phyloP scores from a whole-genome alignment of 805 yeast genomes.

The Kluyveromyces wickerhamii region DNA sequence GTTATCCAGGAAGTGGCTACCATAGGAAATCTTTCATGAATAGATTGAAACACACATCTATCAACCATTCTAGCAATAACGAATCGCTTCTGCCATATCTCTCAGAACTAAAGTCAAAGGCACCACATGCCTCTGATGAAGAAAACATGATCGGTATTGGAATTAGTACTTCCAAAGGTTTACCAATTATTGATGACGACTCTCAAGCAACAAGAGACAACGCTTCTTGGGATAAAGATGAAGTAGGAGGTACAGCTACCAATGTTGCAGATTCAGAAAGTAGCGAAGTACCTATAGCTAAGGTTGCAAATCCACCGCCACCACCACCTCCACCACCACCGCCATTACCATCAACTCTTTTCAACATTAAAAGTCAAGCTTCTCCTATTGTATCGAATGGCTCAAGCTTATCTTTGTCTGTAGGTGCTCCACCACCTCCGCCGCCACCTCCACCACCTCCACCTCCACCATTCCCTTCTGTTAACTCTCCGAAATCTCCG shows the following conservation, averaged over 20 bases:
- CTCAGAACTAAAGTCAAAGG: slow-evolving; percentile 19
- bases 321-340: slow-evolving; percentile 11
- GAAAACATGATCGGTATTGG: background rate
- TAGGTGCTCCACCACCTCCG: slow-evolving; percentile 16
- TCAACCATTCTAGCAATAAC: background rate
- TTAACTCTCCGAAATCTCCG: slow-evolving; percentile 12
- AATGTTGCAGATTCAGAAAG: slow-evolving; percentile 1
- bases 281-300: slow-evolving; percentile 2
- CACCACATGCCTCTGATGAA: background rate
- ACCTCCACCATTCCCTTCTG: slow-evolving; percentile 11
- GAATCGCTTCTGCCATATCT: slow-evolving; percentile 12
- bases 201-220: background rate
- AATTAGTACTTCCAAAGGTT: background rate
- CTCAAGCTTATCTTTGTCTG: no score
- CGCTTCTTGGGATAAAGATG: no score
- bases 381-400: no score
- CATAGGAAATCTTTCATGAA: slow-evolving; percentile 23
- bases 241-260: no score
- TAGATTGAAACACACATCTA: slow-evolving; percentile 19
- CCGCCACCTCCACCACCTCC: slow-evolving; percentile 33
- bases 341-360: slow-evolving; percentile 17
- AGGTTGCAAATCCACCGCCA: slow-evolving; percentile 10
- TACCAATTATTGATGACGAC: background rate
- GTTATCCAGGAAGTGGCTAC: slow-evolving; percentile 10
- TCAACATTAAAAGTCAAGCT: slow-evolving; percentile 12